These are phyloP conservation scores for Hypoxylon intermedium DNA, from an alignment of 495 filamentous ascomycete species.

Conservation along the genomic window DNA sequence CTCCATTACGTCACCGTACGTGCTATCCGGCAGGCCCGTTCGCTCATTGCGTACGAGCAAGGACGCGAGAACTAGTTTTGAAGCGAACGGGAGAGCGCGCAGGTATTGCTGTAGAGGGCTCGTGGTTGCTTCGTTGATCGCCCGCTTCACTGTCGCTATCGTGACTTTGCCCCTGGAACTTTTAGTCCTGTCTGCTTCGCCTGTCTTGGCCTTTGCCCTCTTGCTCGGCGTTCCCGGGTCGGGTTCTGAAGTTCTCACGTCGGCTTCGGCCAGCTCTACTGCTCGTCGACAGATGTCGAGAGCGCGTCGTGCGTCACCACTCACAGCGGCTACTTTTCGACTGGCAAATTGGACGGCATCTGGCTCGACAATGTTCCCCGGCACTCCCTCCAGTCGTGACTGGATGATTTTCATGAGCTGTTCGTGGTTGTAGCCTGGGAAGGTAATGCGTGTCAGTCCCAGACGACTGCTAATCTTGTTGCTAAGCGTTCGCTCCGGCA, in stretches of 20 bases:
- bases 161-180: constrained; percentile 68
- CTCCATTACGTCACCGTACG: constrained; percentile 88
- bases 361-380: constrained; percentile 85
- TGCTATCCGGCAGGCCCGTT: constrained; percentile 84
- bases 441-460: constrained; percentile 89
- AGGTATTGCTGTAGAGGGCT: constrained; percentile 90
- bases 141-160: constrained; percentile 89
- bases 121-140: constrained; percentile 92
- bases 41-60: constrained; percentile 78
- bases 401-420: constrained; percentile 98
- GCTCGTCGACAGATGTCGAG: constrained; percentile 95
- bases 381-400: constrained; percentile 84
- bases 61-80: constrained; percentile 85
- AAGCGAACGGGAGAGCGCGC: constrained; percentile 76
- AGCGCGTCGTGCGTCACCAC: constrained; percentile 89
- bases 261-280: constrained; percentile 91
- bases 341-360: constrained; percentile 97
- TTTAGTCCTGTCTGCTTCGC: constrained; percentile 27
- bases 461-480: constrained; percentile 97
- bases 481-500: constrained; percentile 93
- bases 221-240: constrained; percentile 54
- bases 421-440: constrained; percentile 95
- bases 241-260: constrained; percentile 51
- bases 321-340: constrained; percentile 95
- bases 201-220: constrained; percentile 25